Evolutionary conservation across 148 eudicot species (phyloP), one percentile per base, ranked within the genome.

Genomic region (Nepenthes mirabilis): DNA sequence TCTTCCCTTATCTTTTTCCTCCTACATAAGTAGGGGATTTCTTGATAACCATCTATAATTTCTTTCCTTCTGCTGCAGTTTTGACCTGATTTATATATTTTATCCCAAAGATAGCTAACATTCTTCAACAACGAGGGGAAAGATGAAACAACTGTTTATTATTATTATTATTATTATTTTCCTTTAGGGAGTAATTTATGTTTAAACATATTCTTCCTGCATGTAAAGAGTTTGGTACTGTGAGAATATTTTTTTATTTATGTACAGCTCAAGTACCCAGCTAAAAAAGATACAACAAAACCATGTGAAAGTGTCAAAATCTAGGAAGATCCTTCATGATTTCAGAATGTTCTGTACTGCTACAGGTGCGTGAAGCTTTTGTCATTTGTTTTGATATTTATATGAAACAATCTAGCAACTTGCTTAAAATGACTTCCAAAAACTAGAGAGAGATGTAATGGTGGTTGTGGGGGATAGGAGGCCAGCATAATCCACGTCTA

Each of bases 311-410:
- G 47, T 65, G 75, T 68, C 77, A 56, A 75, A 74, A 59, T 69
- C 64, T 78, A 79, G 74, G 64, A 78, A 68, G 67, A 55, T 63
- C 36, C 69, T 40, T 66, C 68, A 57, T 59, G 81, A 71, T 51
- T 66, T 72, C 84, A 84, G 88, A 71, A 79, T 76, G 34, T 80
- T 74, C 76, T 82, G 86, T 70, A 56, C 79, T 63, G 72, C 52
- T 47, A 56, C 83, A 88, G 95, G 95, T 84, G 83, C 74, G 88
- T 80, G 62, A 56, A 56, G 65, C 57, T 68, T 61, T 23, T 55
- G 36, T 54, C 53, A 50, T n/a, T 65, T 57, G 47, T 52, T n/a
- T 3, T 5, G 32, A 13, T 52, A 32, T n/a, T n/a, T 52, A 5
- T 14, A 2, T 52, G 23, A 5, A 52, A 32, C 6, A 12, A 52